phyloP scores from a whole-genome alignment of 108 stramenopile genomes.

The Seminavis robusta region DNA sequence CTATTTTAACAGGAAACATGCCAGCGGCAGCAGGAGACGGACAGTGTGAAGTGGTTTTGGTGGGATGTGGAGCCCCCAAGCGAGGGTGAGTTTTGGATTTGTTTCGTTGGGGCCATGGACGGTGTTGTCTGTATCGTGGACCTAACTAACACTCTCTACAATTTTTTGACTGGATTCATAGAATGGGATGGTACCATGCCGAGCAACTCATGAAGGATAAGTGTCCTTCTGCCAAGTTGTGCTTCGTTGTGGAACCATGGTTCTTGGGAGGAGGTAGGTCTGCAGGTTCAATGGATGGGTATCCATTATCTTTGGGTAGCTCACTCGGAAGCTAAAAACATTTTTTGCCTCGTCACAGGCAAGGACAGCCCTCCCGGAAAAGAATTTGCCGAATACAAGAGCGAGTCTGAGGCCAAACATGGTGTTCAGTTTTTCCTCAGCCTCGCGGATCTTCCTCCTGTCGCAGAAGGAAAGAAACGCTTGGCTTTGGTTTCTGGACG shows the following conservation, averaged over 20 bases:
- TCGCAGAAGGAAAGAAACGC: constrained; percentile 67
- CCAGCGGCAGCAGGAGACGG: constrained; percentile 35
- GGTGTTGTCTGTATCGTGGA: not conserved
- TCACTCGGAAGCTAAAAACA: not conserved
- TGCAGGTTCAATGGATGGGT: too few species aligned
- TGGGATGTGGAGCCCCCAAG: constrained; percentile 64
- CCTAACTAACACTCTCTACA: not conserved
- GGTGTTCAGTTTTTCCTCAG: constrained; percentile 69
- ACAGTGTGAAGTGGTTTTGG: constrained; percentile 65
- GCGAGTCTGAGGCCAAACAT: constrained; percentile 49
- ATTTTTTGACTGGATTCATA: not conserved
- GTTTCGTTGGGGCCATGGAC: not conserved
- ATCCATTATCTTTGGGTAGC: not conserved
- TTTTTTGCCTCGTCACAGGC: constrained; percentile 25
- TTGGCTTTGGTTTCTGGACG: constrained; percentile 85
- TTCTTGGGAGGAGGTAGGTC: constrained; percentile 78
- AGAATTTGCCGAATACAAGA: constrained; percentile 76
- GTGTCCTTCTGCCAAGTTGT: constrained; percentile 78
- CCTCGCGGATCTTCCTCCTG: constrained; percentile 67
- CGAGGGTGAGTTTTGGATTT: constrained; percentile 23
- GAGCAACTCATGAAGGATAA: constrained; percentile 80
- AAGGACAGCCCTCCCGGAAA: constrained; percentile 72
- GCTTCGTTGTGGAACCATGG: constrained; percentile 89
- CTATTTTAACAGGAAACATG: constrained; percentile 25
- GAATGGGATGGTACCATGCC: constrained; percentile 89